Evolutionary conservation across 2,329 filamentous ascomycete species (phyloP).

Genomic region (Penicillium occitanis): DNA sequence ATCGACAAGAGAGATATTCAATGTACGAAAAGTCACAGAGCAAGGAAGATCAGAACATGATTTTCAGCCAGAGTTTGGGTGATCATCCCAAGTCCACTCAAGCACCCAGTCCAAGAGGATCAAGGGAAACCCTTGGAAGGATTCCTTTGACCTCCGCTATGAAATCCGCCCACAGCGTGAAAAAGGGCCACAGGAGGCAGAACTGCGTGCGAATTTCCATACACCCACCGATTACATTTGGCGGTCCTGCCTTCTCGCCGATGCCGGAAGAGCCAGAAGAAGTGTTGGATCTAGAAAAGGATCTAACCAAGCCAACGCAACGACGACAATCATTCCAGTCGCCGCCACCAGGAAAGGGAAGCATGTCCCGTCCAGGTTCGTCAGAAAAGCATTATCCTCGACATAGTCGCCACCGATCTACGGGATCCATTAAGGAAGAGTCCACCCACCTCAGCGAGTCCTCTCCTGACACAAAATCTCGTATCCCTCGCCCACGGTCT

Average conservation of each 20-base stretch:
- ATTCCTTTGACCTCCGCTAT: constrained; percentile 33
- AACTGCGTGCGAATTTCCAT: constrained; percentile 47
- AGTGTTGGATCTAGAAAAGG: constrained; percentile 30
- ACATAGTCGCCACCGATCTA: constrained; percentile 19
- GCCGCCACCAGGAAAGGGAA: neutral
- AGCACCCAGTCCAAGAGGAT: constrained; percentile 26
- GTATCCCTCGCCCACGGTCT: constrained; percentile 26
- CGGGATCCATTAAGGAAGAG: constrained; percentile 19
- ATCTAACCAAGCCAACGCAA: constrained; percentile 9
- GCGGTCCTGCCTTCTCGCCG: constrained; percentile 34
- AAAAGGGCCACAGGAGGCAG: constrained; percentile 43
- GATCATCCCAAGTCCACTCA: constrained; percentile 18
- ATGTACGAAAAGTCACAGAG: constrained; percentile 19
- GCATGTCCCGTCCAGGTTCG: neutral
- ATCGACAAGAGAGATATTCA: constrained; percentile 18
- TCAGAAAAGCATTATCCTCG: neutral
- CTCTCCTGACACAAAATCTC: constrained; percentile 23
- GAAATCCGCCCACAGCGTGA: constrained; percentile 34
- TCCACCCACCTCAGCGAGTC: constrained; percentile 16
- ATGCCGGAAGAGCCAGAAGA: constrained; percentile 40
- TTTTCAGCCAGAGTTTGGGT: constrained; percentile 20
- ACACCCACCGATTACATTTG: constrained; percentile 38
- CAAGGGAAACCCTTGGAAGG: constrained; percentile 26
- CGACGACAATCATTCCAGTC: neutral
- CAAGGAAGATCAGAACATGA: constrained; percentile 12